These are phyloP conservation scores for Saitozyma podzolica DNA, from an alignment of 768 basidiomycete species.

Conservation along the genomic window DNA sequence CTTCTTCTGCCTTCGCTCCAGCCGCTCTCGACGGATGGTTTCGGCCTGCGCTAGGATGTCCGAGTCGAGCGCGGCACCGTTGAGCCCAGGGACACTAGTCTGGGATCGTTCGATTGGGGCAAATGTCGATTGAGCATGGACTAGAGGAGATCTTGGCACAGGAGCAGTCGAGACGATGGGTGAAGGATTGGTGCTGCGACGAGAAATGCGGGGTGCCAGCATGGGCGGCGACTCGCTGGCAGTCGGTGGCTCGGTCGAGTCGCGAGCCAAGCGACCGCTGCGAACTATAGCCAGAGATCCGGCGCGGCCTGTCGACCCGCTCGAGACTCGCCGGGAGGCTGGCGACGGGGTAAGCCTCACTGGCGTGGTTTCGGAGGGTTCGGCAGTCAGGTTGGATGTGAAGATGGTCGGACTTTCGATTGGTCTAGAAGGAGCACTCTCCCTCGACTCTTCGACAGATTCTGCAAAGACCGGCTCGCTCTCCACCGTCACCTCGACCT, in stretches of 20 bases:
- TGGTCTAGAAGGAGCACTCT: not conserved
- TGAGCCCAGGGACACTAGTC: conserved; percentile 44
- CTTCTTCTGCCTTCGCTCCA: conserved; percentile 64
- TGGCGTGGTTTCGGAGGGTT: conserved; percentile 14
- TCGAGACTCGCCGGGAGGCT: conserved; percentile 24
- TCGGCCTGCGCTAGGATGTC: conserved; percentile 90
- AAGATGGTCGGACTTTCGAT: conserved; percentile 5
- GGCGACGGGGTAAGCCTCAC: not conserved
- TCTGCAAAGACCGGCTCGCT: conserved; percentile 4
- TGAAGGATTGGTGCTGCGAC: conserved; percentile 34
- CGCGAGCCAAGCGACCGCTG: conserved; percentile 22
- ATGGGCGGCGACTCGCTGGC: not conserved
- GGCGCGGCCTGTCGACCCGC: conserved; percentile 25
- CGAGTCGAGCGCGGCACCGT: conserved; percentile 58
- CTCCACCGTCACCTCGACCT: conserved; percentile 18
- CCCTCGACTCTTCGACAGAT: not conserved
- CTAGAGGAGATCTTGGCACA: conserved; percentile 32
- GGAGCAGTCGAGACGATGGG: conserved; percentile 10
- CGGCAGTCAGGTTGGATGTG: conserved; percentile 20
- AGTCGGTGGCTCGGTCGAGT: not conserved
- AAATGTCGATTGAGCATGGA: conserved; percentile 40
- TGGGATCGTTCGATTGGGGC: conserved; percentile 15
- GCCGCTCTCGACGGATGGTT: conserved; percentile 74
- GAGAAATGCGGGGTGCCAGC: conserved; percentile 15
- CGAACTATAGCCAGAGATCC: conserved; percentile 37